A percentile compares a stretch with the other conserved stretches of the same genome.
phyloP scores from a whole-genome alignment of 2,329 filamentous ascomycete genomes.

The Aspergillus neoniger region DNA sequence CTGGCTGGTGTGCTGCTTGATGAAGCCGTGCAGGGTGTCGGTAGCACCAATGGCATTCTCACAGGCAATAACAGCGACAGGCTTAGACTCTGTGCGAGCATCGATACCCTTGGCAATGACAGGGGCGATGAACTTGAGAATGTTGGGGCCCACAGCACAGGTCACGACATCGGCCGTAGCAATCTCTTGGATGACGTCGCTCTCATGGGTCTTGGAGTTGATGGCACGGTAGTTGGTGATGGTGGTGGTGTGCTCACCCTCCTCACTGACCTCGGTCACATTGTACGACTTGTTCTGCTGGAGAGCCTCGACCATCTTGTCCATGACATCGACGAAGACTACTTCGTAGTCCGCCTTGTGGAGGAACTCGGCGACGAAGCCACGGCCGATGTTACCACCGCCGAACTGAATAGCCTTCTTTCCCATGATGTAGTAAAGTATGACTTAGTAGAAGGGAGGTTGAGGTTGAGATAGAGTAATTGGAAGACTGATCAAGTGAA shows the following conservation, averaged over 20 bases:
- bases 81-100: constrained; percentile 64
- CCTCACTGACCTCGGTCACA: constrained; percentile 87
- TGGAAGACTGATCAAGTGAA: not conserved
- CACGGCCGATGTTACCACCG: constrained; percentile 82
- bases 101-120: constrained; percentile 94
- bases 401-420: constrained; percentile 83
- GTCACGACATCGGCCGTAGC: constrained; percentile 86
- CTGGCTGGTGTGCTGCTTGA: constrained; percentile 73
- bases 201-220: constrained; percentile 86
- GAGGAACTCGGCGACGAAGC: constrained; percentile 87
- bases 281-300: constrained; percentile 77
- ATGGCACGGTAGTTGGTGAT: constrained; percentile 97
- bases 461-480: not conserved
- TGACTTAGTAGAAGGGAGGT: constrained; percentile 5
- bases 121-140: constrained; percentile 94
- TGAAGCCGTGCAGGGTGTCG: constrained; percentile 78
- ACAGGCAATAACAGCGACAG: constrained; percentile 91
- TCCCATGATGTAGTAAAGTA: constrained; percentile 34
- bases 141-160: constrained; percentile 93
- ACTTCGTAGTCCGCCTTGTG: constrained; percentile 95
- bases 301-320: constrained; percentile 75
- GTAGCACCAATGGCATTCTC: constrained; percentile 98
- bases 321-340: constrained; percentile 93
- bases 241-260: constrained; percentile 75
- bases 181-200: constrained; percentile 80